Conservation (phyloP, 768 basidiomycete species). For the Pholiota molesta region DNA sequence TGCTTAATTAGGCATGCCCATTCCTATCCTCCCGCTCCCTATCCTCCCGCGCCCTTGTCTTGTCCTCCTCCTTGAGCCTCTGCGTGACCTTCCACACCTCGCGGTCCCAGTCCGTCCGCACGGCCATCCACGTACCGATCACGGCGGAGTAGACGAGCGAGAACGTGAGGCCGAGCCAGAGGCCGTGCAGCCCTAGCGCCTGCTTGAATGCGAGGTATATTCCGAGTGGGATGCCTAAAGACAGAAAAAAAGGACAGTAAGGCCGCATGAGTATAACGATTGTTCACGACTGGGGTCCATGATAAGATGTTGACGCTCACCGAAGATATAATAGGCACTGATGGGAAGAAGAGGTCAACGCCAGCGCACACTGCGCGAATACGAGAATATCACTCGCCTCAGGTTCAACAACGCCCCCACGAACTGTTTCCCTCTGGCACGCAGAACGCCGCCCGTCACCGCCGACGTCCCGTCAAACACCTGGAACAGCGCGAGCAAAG, state of each 20-base stretch:
- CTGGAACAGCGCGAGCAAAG: constrained; percentile 79
- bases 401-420: constrained; percentile 81
- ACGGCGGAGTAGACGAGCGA: constrained; percentile 62
- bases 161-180: constrained; percentile 84
- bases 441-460: constrained; percentile 75
- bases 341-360: background rate
- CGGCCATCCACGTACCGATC: constrained; percentile 53
- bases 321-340: constrained; percentile 80
- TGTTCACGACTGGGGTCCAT: background rate
- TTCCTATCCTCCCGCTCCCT: constrained; percentile 11
- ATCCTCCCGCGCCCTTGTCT: constrained; percentile 18
- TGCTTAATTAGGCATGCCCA: too few species aligned
- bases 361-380: background rate
- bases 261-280: too few species aligned
- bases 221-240: constrained; percentile 81
- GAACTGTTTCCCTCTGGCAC: constrained; percentile 83
- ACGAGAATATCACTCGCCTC: constrained; percentile 40
- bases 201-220: constrained; percentile 73
- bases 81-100: constrained; percentile 66
- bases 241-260: constrained; percentile 11
- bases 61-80: constrained; percentile 57
- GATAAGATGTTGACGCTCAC: constrained; percentile 22
- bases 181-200: constrained; percentile 62
- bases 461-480: constrained; percentile 80
- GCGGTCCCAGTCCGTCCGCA: constrained; percentile 67